Percentiles rank a stretch among this genome's conserved stretches.
Conservation (phyloP, 2,329 filamentous ascomycete species). For the Aureobasidium sp. region DNA sequence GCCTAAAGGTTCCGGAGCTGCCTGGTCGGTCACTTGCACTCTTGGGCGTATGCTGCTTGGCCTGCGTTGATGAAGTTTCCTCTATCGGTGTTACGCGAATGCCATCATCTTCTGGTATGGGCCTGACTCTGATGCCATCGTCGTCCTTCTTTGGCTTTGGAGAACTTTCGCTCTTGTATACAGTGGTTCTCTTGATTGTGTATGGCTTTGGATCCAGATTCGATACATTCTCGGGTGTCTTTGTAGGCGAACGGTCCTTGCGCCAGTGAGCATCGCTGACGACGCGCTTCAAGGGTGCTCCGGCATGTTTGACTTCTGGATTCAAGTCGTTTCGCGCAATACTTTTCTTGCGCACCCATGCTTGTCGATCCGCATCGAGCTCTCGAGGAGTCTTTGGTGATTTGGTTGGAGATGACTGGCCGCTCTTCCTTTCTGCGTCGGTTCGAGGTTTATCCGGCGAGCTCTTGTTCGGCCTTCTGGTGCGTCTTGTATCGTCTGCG, state of each 20-base stretch:
- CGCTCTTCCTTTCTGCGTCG: neutral
- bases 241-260: constrained; percentile 21
- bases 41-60: neutral
- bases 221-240: constrained; percentile 8
- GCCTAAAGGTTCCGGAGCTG: neutral
- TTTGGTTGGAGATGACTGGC: neutral
- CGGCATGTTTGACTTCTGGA: constrained; percentile 40
- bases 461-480: constrained; percentile 6
- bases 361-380: constrained; percentile 24
- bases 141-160: constrained; percentile 17
- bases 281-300: constrained; percentile 79
- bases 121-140: constrained; percentile 10
- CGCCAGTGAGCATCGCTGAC: constrained; percentile 87
- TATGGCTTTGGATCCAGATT: neutral
- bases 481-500: constrained; percentile 11
- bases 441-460: neutral
- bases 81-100: constrained; percentile 4
- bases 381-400: neutral
- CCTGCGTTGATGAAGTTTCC: neutral
- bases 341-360: constrained; percentile 27
- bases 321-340: constrained; percentile 31
- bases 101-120: constrained; percentile 13
- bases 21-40: neutral
- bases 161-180: neutral
- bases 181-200: constrained; percentile 6